Base-by-base conservation (phyloP, 2,329 filamentous ascomycete genomes). In the Rhinocladiella mackenziei region DNA sequence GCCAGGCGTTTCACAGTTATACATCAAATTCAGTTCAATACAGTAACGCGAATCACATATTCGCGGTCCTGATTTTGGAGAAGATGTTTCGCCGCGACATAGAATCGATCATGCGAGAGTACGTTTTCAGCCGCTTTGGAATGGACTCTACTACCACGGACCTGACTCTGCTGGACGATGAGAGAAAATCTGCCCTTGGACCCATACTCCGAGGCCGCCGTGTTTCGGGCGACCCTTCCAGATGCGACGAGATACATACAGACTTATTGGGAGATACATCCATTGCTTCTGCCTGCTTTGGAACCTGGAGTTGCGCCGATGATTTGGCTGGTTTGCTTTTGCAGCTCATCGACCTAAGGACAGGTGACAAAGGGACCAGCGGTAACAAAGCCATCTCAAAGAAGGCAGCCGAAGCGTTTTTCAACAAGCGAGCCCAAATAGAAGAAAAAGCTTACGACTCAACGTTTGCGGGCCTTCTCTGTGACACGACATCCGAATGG, bases 31-130 rank as follows among this genome's bases (percentile, higher is more conserved):
- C 18, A 15, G 3, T 10, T 4, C 14, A 17, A 4, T 34, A 34
- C 18, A 17, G 14, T 17, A 34, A 34, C 18, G 31, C 31, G 15
- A 34, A 34, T 7, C 31, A 34, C 10, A 34, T 34, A 5, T 34
- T 34, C 18, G 31, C 31, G 10, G 31, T 15, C 3, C 2, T 34
- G 10, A 15, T 34, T 2, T 14, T 34, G 4, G 31, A 34, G 18
- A 19, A 34, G 10, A 34, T 34, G 23, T 26, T 26, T 26, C 7
- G 23, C 23, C 7, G 11, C 7, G 11, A 26, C 11, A 26, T 26
- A 7, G 23, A 26, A 26, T 26, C 11, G 23, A 26, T 26, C 23
- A 7, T 26, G 7, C 7, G 11, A 26, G 7, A 26, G 11, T 26
- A 26, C 11, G 7, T 26, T 26, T 26, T 26, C 11, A 26, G 7